phyloP scores from a whole-genome alignment of 305 asterid species.

The Stenogyne calaminthoides region DNA sequence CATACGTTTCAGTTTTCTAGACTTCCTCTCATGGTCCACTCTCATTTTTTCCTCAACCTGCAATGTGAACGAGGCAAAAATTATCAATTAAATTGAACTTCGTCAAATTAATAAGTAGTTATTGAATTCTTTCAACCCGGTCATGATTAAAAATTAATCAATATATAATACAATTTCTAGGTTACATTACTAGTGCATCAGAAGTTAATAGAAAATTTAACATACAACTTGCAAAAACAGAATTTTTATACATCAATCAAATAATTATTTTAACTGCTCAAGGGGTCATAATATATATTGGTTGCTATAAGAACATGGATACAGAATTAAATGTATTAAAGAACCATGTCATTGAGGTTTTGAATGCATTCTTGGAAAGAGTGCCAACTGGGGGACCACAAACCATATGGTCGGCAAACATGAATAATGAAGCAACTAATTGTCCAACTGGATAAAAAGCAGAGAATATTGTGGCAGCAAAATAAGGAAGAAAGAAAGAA shows the following conservation, averaged over 20 bases:
- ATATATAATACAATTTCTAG: neutral
- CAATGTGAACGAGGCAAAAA: slow-evolving; percentile 27
- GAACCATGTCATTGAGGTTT: slow-evolving; percentile 35
- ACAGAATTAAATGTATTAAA: slow-evolving; percentile 35
- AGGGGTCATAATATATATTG: slow-evolving; percentile 25
- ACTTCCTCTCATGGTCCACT: slow-evolving; percentile 69
- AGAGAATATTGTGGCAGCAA: slow-evolving; percentile 27
- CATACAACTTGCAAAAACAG: slow-evolving; percentile 1
- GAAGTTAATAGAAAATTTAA: slow-evolving; percentile 18
- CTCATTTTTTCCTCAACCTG: slow-evolving; percentile 97
- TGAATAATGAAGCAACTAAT: slow-evolving; percentile 34
- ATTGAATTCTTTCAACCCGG: slow-evolving; percentile 4
- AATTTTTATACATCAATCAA: slow-evolving; percentile 2
- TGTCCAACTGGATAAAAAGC: slow-evolving; percentile 34
- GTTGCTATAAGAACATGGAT: slow-evolving; percentile 29
- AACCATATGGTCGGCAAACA: slow-evolving; percentile 32
- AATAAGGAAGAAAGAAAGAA: slow-evolving; percentile 8
- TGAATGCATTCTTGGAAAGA: slow-evolving; percentile 31
- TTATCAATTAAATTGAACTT: slow-evolving; percentile 3
- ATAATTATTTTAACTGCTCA: neutral
- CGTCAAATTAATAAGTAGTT: neutral
- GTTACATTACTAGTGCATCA: slow-evolving; percentile 4
- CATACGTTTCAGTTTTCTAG: slow-evolving; percentile 63
- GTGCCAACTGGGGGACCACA: slow-evolving; percentile 43
- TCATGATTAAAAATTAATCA: neutral